Conservation (phyloP, 495 filamentous ascomycete species). For the Penicillium diatomitis region DNA sequence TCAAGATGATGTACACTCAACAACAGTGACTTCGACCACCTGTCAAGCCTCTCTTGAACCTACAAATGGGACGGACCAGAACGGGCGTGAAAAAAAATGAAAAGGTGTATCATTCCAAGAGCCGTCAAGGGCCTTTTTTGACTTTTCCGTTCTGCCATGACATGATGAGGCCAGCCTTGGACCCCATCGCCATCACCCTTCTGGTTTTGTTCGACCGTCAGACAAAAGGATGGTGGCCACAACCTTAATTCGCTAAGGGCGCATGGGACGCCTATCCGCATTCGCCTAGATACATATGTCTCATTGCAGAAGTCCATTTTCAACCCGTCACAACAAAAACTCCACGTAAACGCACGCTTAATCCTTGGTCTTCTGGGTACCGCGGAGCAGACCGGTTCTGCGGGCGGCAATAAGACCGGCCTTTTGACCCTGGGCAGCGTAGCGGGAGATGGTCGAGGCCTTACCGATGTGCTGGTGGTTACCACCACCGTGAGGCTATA, state of each 20-base stretch:
- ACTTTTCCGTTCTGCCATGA: constrained; percentile 24
- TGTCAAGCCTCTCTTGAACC: background rate
- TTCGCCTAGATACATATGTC: constrained; percentile 44
- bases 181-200: constrained; percentile 23
- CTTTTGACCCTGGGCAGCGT: constrained; percentile 97
- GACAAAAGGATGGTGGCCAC: constrained; percentile 33
- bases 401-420: constrained; percentile 99
- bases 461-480: constrained; percentile 99
- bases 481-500: constrained; percentile 97
- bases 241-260: constrained; percentile 41
- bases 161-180: constrained; percentile 16
- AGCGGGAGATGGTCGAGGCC: constrained; percentile 97
- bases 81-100: constrained; percentile 10
- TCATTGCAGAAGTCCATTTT: constrained; percentile 44
- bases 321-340: constrained; percentile 43
- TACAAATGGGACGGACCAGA: constrained; percentile 9
- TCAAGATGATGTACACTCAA: no score
- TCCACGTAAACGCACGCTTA: constrained; percentile 35
- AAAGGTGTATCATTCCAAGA: constrained; percentile 27
- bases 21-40: no score
- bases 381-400: constrained; percentile 96
- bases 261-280: constrained; percentile 36
- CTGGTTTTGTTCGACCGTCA: constrained; percentile 22
- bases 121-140: constrained; percentile 17
- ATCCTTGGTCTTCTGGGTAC: constrained; percentile 99